phyloP scores from a whole-genome alignment of 805 yeast species.

The Spathaspora passalidarum region DNA sequence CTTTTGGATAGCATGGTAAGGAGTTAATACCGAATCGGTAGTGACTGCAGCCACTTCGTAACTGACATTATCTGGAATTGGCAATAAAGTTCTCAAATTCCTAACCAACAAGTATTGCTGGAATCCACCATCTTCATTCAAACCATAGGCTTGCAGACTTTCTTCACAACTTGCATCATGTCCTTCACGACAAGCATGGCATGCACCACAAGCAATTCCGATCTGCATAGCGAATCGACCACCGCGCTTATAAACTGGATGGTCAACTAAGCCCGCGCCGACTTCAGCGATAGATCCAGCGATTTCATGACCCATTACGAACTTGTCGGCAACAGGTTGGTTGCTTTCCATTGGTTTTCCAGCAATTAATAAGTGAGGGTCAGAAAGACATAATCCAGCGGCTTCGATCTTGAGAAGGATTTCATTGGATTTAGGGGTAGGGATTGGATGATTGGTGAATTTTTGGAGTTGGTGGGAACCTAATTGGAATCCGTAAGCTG shows the following conservation, averaged over 20 bases:
- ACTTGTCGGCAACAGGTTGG: conserved; percentile 18
- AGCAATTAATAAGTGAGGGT: conserved; percentile 31
- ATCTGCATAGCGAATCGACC: conserved; percentile 28
- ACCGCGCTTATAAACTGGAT: conserved; percentile 26
- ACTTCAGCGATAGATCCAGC: conserved; percentile 35
- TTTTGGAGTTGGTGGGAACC: conserved; percentile 23
- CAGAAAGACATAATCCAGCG: conserved; percentile 44
- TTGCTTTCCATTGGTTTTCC: conserved; percentile 14
- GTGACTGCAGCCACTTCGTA: conserved; percentile 41
- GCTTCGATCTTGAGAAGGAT: conserved; percentile 40
- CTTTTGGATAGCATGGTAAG: conserved; percentile 39
- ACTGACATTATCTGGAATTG: conserved; percentile 38
- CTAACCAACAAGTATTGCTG: conserved; percentile 35
- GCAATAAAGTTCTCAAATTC: conserved; percentile 33
- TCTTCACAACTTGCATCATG: conserved; percentile 28
- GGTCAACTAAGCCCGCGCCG: conserved; percentile 23
- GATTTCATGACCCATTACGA: conserved; percentile 46
- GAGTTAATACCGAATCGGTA: conserved; percentile 42
- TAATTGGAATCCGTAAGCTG: conserved; percentile 29
- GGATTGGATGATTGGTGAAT: conserved; percentile 29
- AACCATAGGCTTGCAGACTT: conserved; percentile 29
- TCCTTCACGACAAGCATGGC: conserved; percentile 33
- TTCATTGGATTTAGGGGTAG: conserved; percentile 24
- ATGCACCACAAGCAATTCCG: conserved; percentile 31
- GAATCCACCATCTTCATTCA: conserved; percentile 39